phyloP scores from a whole-genome alignment of 2,329 filamentous ascomycete species.

The Colletotrichum sp. region DNA sequence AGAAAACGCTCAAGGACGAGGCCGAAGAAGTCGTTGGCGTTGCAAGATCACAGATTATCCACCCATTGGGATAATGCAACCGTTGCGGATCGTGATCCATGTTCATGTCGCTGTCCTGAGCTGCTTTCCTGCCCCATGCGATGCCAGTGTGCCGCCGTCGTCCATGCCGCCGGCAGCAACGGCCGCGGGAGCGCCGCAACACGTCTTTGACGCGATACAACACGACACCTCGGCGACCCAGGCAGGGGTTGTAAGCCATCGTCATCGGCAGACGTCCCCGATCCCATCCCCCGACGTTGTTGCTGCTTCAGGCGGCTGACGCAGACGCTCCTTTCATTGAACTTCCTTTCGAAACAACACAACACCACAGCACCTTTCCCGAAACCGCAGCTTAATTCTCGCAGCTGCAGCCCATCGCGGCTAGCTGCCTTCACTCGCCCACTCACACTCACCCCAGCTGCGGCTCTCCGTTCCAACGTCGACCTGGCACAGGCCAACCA shows the following conservation, averaged over 20 bases:
- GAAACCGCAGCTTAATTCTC: neutral
- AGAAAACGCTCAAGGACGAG: neutral
- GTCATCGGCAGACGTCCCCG: neutral
- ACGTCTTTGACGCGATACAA: neutral
- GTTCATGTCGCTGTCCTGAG: neutral
- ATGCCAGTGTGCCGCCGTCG: neutral
- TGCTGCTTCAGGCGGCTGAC: neutral
- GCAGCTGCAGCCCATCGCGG: neutral
- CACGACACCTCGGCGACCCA: neutral
- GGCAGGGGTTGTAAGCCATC: neutral
- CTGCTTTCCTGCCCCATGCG: neutral
- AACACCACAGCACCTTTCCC: neutral
- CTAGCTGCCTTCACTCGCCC: neutral
- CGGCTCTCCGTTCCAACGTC: conserved; percentile 5
- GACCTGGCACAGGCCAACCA: neutral
- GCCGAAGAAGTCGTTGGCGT: neutral
- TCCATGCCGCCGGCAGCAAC: neutral
- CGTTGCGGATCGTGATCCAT: neutral
- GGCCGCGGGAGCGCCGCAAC: neutral
- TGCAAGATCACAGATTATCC: neutral
- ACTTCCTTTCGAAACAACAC: neutral
- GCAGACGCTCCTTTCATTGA: neutral
- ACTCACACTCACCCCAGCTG: neutral
- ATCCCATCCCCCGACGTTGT: neutral
- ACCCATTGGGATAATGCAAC: neutral